Evolutionary conservation across 306 rosid species (phyloP).

Genomic region (Glycine latifolia): DNA sequence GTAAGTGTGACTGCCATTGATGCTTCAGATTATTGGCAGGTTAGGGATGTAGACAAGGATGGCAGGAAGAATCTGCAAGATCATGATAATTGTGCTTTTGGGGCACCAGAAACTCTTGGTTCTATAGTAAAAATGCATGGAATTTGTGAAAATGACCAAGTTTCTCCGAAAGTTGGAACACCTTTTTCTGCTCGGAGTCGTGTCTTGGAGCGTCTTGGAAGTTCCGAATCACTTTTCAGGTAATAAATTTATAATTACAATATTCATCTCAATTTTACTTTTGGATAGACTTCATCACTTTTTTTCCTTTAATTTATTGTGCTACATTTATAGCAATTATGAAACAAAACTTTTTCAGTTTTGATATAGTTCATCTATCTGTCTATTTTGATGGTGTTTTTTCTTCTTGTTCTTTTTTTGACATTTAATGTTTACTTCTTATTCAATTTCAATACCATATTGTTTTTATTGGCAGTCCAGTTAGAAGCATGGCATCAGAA

Average conservation of each 20-base stretch:
- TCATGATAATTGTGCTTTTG: conserved; percentile 60
- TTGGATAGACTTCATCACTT: background rate
- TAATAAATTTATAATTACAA: conserved; percentile 49
- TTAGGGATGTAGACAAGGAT: conserved; percentile 67
- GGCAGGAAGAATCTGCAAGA: conserved; percentile 54
- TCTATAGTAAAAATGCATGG: conserved; percentile 61
- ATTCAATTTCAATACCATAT: conserved; percentile 53
- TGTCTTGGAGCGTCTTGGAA: conserved; percentile 64
- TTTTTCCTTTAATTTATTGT: conserved; percentile 2
- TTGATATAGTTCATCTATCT: conserved; percentile 19
- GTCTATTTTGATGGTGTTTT: conserved; percentile 5
- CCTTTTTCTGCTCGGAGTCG: conserved; percentile 54
- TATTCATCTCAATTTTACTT: conserved; percentile 31
- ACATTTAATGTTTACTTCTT: conserved; percentile 28
- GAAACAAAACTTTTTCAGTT: conserved; percentile 3
- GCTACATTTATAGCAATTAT: conserved; percentile 30
- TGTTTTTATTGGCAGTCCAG: conserved; percentile 93
- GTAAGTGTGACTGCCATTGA: conserved; percentile 68
- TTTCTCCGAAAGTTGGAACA: conserved; percentile 63
- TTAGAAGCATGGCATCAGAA: conserved; percentile 78
- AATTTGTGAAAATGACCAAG: conserved; percentile 57
- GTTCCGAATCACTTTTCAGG: conserved; percentile 87
- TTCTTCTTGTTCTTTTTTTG: conserved; percentile 15
- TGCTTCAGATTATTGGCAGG: conserved; percentile 67
- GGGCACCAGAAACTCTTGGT: conserved; percentile 54